phyloP scores from a whole-genome alignment of 305 asterid genomes.

The Petunia hybrid region DNA sequence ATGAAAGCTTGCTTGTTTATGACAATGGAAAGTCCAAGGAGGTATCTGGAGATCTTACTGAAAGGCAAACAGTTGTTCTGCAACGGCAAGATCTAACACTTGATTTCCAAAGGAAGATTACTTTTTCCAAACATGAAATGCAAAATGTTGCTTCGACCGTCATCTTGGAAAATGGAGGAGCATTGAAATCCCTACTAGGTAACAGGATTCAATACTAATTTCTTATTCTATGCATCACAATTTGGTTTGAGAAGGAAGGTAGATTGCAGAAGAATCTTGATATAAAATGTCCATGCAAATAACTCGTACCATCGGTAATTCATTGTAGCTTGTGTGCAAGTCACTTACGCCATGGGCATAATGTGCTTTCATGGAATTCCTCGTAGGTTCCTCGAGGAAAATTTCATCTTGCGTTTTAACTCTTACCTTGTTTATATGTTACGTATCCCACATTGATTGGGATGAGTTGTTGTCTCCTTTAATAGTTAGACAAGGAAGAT shows the following conservation, averaged over 20 bases:
- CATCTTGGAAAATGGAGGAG: slow-evolving; percentile 47
- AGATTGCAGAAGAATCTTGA: background rate
- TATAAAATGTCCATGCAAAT: background rate
- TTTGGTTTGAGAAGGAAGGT: slow-evolving; percentile 23
- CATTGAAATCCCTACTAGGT: slow-evolving; percentile 62
- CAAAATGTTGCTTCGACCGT: slow-evolving; percentile 48
- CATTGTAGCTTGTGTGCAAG: slow-evolving; percentile 9
- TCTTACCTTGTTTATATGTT: background rate
- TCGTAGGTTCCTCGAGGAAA: background rate
- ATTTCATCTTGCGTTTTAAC: background rate
- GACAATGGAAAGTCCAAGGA: slow-evolving; percentile 45
- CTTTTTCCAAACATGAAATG: slow-evolving; percentile 65
- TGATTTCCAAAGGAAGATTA: slow-evolving; percentile 88
- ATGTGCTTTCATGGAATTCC: slow-evolving; percentile 17
- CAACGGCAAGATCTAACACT: slow-evolving; percentile 48
- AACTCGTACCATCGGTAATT: background rate
- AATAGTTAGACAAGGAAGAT: no score
- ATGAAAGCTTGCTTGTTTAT: slow-evolving; percentile 60
- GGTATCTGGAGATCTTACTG: slow-evolving; percentile 42
- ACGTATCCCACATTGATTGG: background rate
- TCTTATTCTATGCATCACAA: slow-evolving; percentile 7
- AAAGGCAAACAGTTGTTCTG: slow-evolving; percentile 38
- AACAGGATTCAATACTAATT: slow-evolving; percentile 35
- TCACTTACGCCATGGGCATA: background rate
- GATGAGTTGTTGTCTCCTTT: background rate